Conservation (phyloP, 768 basidiomycete species). For the Termitomyces sp. region DNA sequence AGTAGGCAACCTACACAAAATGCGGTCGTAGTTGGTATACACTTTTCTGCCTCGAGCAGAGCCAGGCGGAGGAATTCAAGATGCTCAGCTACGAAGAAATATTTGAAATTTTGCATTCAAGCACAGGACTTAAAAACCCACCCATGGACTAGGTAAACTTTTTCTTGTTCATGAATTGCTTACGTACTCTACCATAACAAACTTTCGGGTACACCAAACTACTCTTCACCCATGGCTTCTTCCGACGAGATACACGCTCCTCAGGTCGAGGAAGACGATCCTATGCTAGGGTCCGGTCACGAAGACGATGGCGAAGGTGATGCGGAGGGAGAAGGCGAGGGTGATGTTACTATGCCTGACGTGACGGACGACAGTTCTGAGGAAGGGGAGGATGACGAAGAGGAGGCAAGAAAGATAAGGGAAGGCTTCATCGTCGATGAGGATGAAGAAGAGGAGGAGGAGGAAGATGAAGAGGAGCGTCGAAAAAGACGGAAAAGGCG, state of each 20-base stretch:
- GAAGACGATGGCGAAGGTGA: constrained; percentile 40
- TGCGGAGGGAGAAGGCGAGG: constrained; percentile 48
- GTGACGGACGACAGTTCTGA: constrained; percentile 81
- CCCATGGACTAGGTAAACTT: neutral
- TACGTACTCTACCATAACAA: constrained; percentile 18
- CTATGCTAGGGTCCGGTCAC: constrained; percentile 51
- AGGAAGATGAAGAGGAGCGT: constrained; percentile 56
- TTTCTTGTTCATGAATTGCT: constrained; percentile 1
- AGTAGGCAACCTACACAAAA: constrained; percentile 92
- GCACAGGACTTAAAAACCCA: constrained; percentile 2
- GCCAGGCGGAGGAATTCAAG: constrained; percentile 55
- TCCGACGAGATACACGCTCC: constrained; percentile 29
- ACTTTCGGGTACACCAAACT: constrained; percentile 8
- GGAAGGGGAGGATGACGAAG: constrained; percentile 87
- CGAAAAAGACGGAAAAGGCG: constrained; percentile 60
- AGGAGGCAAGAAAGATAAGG: constrained; percentile 72
- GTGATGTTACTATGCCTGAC: constrained; percentile 48
- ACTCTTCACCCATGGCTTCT: constrained; percentile 50
- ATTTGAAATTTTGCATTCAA: neutral
- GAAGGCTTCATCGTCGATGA: constrained; percentile 94
- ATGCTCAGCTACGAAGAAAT: constrained; percentile 17
- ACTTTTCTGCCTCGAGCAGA: constrained; percentile 66
- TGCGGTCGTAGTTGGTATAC: constrained; percentile 63
- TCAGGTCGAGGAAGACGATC: constrained; percentile 36
- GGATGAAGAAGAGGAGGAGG: constrained; percentile 83